Evolutionary conservation across 371 early-diverging fungal genomes (phyloP), one percentile per base, ranked within the genome.

Genomic region (Scutellospora calospora): DNA sequence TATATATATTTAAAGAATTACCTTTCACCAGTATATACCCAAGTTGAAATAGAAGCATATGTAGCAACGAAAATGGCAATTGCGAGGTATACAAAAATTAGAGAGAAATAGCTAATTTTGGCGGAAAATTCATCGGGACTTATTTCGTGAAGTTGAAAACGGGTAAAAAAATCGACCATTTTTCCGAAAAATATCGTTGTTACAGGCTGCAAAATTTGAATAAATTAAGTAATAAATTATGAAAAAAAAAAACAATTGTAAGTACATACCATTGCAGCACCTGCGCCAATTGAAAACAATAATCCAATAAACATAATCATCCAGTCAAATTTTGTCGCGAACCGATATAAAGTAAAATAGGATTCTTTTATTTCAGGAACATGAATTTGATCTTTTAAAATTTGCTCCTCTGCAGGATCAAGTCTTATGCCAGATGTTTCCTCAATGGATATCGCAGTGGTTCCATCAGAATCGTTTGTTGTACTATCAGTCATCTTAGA

Each of bases 1-100:
- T 62, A 27, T 29, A 29, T 20, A 27, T 27, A 27, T 11, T 38
- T 31, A 33, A 57, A n/a, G n/a, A n/a, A n/a, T n/a, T 51, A 86
- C 29, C 84, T 83, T 49, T 87, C 87, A 25, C 85, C 86, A 6
- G 86, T 80, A 59, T 60, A 55, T 25, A 11, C 83, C 87, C 86
- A 83, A 41, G 78, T 82, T 80, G 87, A 62, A 85, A 87, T 83
- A 81, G 71, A 87, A 3, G 75, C 5, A 41, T 86, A 83, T 63
- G 81, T 84, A 57, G 85, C 72, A 35, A 84, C 9, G 16, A 83
- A 80, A 38, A 84, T 62, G 5, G 81, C 72, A 18, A 96, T 82
- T 72, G 96, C 92, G 8, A 97, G 92, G 62, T 93, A 82, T 5
- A 97, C 66, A 81, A 97, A 98, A 94, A 90, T 76, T 60, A 84